A percentile compares a stretch with the other conserved stretches of the same genome.
These are phyloP conservation scores for Cryphonectria carpinicola DNA, from an alignment of 2,329 filamentous ascomycete species.

Conservation along the genomic window DNA sequence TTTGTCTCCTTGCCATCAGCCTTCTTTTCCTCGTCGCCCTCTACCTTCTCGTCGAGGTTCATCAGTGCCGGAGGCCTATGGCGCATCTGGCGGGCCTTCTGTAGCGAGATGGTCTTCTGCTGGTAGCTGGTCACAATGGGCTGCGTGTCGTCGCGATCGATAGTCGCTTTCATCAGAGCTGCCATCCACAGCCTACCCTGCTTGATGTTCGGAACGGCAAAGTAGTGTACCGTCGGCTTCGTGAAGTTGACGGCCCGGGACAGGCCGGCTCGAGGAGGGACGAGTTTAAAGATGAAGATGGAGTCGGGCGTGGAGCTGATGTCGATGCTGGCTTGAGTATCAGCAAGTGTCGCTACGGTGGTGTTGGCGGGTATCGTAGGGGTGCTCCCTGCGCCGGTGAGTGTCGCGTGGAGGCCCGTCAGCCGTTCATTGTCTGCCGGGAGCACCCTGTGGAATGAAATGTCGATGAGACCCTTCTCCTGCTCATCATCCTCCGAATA, in stretches of 20 bases:
- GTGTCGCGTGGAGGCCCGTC: conserved; percentile 85
- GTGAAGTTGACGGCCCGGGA: conserved; percentile 95
- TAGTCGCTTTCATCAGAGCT: conserved; percentile 97
- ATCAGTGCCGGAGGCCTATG: conserved; percentile 89
- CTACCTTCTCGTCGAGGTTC: conserved; percentile 61
- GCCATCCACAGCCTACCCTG: conserved; percentile 97
- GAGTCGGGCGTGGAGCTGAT: conserved; percentile 52
- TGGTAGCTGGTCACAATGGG: conserved; percentile 91
- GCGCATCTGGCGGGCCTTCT: conserved; percentile 84
- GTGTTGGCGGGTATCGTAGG: conserved; percentile 59
- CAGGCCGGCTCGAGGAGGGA: conserved; percentile 84
- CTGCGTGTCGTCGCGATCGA: conserved; percentile 83
- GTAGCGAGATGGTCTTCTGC: conserved; percentile 92
- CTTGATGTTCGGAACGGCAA: conserved; percentile 88
- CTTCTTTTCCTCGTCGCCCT: conserved; percentile 32
- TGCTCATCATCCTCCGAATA: conserved; percentile 91
- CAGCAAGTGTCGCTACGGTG: conserved; percentile 50
- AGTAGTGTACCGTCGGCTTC: conserved; percentile 96
- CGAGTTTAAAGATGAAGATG: conserved; percentile 97
- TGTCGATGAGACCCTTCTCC: conserved; percentile 95
- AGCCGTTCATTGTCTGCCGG: conserved; percentile 90
- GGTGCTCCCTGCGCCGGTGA: conserved; percentile 81
- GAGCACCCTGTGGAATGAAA: conserved; percentile 95
- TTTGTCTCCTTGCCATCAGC: conserved; percentile 33
- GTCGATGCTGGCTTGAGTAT: conserved; percentile 54